Conservation (phyloP, 768 basidiomycete species). For the Phanerochaete sordida region DNA sequence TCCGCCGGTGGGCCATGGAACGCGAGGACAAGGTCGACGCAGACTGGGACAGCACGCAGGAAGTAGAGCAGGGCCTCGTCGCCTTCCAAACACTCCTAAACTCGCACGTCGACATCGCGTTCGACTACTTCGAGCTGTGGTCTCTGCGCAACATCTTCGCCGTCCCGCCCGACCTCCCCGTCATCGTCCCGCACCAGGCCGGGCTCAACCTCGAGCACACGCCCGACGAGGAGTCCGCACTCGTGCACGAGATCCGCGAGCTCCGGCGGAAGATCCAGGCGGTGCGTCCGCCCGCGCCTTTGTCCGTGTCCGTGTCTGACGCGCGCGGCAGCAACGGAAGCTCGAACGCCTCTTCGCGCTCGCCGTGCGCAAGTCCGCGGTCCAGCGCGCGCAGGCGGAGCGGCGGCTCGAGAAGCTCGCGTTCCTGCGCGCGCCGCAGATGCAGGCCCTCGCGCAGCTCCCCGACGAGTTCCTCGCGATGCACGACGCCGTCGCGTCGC, state of each 20-base stretch:
- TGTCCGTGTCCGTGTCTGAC: not conserved
- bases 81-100: slow-evolving; percentile 88
- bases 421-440: slow-evolving; percentile 39
- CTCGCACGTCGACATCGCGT: slow-evolving; percentile 84
- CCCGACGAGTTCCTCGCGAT: slow-evolving; percentile 39
- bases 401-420: slow-evolving; percentile 38
- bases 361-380: slow-evolving; percentile 45
- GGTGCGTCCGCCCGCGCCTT: slow-evolving; percentile 39
- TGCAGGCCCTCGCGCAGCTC: slow-evolving; percentile 36
- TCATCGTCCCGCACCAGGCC: slow-evolving; percentile 75
- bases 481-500: slow-evolving; percentile 44
- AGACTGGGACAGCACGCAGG: slow-evolving; percentile 60
- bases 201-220: slow-evolving; percentile 62
- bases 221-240: slow-evolving; percentile 46
- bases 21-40: slow-evolving; percentile 43
- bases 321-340: slow-evolving; percentile 53
- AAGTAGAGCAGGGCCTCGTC: slow-evolving; percentile 77
- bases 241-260: slow-evolving; percentile 66
- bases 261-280: slow-evolving; percentile 64
- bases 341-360: slow-evolving; percentile 54
- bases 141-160: slow-evolving; percentile 84
- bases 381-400: slow-evolving; percentile 45
- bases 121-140: slow-evolving; percentile 93
- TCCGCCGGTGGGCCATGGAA: slow-evolving; percentile 70
- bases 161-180: slow-evolving; percentile 61